Base-by-base conservation (phyloP, 2,329 filamentous ascomycete genomes). In the Xylariaceae sp. region DNA sequence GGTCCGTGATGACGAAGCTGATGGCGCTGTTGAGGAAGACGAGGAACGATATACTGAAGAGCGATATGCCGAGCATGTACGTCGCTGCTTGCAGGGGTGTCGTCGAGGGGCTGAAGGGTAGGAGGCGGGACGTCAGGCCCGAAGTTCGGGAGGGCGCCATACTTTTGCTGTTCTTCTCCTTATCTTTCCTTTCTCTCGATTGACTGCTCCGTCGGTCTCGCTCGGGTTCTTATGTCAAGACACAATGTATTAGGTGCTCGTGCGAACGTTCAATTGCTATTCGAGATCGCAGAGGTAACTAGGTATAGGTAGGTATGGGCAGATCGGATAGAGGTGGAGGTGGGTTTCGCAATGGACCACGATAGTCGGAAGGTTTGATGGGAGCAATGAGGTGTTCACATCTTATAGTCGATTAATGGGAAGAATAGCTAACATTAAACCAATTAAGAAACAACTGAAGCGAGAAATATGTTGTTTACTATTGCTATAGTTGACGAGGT, bases 11-110 rank as follows among this genome's bases (percentile, higher is more conserved):
- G 57, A 95, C 89, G 75, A 95, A 96, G 53, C 89, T 92, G 58
- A 95, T 82, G 70, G 87, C 88, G 77, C 87, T 90, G 79, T 95
- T 95, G 61, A 96, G 84, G 76, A 96, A 96, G 68, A 96, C 91
- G 64, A 96, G 88, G 77, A 95, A 95, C 52, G 89, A 89, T 69
- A 96, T 95, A 74, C 87, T 91, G 79, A 94, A 94, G 66, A 96
- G 86, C 59, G 89, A 90, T 69, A 95, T 89, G 71, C 88, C 88
- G 63, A 92, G 82, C 31, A 96, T 85, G 73, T 96, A 96, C 26
- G 90, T 89, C 55, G 83, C 73, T n/a, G 84, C 86, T 69, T 89
- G 86, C 17, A 83, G 71, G 4, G 80, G 75, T 11, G 86, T 87
- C n/a, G 84, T 85, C 40, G 82, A 79, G 19, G 79, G 73, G 60